Evolutionary conservation across 805 yeast species (phyloP).

Genomic region (Osmozyma mogii): DNA sequence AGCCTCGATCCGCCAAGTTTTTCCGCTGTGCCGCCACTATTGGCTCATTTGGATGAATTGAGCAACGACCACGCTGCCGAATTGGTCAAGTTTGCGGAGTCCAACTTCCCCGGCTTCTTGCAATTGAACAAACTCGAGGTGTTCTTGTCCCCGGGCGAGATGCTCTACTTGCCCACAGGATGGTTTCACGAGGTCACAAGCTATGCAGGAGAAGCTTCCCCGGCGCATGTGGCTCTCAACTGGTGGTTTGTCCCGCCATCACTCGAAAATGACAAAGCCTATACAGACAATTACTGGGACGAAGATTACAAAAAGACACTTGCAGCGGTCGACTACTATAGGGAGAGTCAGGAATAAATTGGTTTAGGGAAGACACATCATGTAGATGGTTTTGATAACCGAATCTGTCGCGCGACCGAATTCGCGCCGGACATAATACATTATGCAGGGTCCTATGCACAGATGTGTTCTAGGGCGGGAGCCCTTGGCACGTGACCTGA

Average conservation of each 20-base stretch:
- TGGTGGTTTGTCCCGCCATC: slow-evolving; percentile 72
- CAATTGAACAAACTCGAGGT: slow-evolving; percentile 36
- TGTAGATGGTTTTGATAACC: too few species aligned
- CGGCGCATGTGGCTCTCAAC: slow-evolving; percentile 55
- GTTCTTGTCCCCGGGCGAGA: slow-evolving; percentile 51
- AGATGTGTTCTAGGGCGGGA: too few species aligned
- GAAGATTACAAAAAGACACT: slow-evolving; percentile 42
- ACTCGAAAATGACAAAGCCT: slow-evolving; percentile 21
- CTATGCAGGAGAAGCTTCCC: slow-evolving; percentile 31
- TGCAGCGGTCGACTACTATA: slow-evolving; percentile 18
- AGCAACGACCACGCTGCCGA: slow-evolving; percentile 15
- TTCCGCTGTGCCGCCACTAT: slow-evolving; percentile 52
- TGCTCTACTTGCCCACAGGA: slow-evolving; percentile 67
- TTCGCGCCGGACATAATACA: too few species aligned
- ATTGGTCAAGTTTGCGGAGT: slow-evolving; percentile 29
- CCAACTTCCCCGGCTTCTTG: slow-evolving; percentile 42
- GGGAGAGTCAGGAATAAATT: too few species aligned
- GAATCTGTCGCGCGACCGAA: too few species aligned
- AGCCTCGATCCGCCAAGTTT: slow-evolving; percentile 62
- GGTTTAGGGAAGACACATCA: too few species aligned
- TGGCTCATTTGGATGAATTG: slow-evolving; percentile 53
- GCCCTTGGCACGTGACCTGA: too few species aligned
- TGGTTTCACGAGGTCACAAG: slow-evolving; percentile 82
- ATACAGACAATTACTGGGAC: slow-evolving; percentile 46
- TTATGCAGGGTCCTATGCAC: too few species aligned